Percentiles rank a stretch among this genome's conserved stretches.
Conservation (phyloP, 139 green algal genomes). For the Coccomyxa sp. region DNA sequence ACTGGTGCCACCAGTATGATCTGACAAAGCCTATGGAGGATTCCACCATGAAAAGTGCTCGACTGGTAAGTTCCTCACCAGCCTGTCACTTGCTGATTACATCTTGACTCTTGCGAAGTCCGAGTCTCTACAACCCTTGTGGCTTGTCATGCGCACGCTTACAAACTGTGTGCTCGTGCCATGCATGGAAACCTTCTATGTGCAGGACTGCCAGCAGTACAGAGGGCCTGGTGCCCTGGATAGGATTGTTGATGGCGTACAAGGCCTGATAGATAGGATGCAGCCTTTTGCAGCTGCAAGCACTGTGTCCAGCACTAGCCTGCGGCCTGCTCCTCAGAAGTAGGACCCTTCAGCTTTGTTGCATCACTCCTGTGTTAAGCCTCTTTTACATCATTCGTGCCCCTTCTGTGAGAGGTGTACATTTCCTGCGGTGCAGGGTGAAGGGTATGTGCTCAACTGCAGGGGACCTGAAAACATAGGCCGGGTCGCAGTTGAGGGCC, state of each 20-base stretch:
- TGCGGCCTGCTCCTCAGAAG: too few species aligned
- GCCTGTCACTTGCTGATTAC: not conserved
- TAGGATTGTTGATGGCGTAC: not conserved
- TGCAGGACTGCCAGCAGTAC: constrained; percentile 12
- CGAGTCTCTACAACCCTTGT: not conserved
- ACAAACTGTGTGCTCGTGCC: not conserved
- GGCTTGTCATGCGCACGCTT: not conserved
- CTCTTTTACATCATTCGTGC: too few species aligned
- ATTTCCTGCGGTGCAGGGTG: not conserved
- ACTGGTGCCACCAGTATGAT: constrained; percentile 77
- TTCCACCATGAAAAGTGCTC: too few species aligned
- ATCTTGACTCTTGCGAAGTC: too few species aligned
- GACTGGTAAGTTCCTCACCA: not conserved
- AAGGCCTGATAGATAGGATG: not conserved
- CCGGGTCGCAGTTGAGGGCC: constrained; percentile 48
- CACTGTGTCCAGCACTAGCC: not conserved
- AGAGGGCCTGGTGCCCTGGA: not conserved
- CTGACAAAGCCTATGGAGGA: constrained; percentile 28
- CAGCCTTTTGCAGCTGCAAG: not conserved
- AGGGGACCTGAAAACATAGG: constrained; percentile 29
- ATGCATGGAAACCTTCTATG: not conserved
- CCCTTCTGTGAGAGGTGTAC: not conserved
- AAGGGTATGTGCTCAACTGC: not conserved
- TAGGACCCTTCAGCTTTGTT: too few species aligned
- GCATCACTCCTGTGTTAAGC: too few species aligned